phyloP scores from a whole-genome alignment of 2,329 filamentous ascomycete genomes.

The Stachybotrys chartarum region DNA sequence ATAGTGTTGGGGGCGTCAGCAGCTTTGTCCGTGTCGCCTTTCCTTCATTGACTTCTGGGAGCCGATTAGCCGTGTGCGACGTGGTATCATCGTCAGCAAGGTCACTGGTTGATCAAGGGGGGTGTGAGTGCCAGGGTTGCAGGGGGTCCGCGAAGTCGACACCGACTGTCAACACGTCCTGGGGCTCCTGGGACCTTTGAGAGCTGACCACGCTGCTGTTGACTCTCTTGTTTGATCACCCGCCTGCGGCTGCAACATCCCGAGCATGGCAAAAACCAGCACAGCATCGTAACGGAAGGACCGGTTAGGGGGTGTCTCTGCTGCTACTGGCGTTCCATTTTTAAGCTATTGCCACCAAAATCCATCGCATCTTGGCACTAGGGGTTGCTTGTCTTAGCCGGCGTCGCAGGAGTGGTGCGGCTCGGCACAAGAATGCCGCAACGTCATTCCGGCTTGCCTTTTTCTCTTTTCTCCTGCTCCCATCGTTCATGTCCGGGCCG shows the following conservation, averaged over 20 bases:
- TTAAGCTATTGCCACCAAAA: not conserved
- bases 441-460: not conserved
- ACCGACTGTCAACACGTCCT: not conserved
- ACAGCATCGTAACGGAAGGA: too few species aligned
- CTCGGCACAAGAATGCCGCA: not conserved
- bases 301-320: too few species aligned
- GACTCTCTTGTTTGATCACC: too few species aligned
- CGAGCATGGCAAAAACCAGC: too few species aligned
- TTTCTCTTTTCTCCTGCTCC: not conserved
- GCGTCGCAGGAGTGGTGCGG: not conserved
- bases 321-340: not conserved
- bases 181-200: not conserved
- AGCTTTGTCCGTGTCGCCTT: not conserved
- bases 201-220: too few species aligned
- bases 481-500: not conserved
- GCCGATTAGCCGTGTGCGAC: not conserved
- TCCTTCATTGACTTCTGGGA: not conserved
- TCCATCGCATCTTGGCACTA: not conserved
- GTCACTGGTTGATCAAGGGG: not conserved
- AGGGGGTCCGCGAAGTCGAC: not conserved
- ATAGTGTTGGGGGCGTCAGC: not conserved
- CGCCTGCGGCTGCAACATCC: too few species aligned
- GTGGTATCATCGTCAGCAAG: not conserved
- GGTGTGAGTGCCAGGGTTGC: not conserved
- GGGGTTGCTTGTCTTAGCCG: not conserved